These are phyloP conservation scores for Litchi chinensis DNA, from an alignment of 345 rosid genomes.

Conservation along the genomic window DNA sequence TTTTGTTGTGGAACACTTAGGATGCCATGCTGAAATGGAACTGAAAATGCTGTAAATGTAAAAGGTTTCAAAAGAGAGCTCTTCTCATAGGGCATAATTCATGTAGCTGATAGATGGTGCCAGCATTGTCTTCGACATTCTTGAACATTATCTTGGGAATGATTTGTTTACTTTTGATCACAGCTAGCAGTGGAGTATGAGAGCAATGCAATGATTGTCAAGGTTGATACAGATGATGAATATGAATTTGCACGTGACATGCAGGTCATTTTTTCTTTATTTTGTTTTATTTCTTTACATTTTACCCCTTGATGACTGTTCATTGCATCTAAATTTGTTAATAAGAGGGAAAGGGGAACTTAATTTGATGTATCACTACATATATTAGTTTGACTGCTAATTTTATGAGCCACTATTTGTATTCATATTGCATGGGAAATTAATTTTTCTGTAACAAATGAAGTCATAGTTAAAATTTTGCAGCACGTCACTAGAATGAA, in stretches of 20 bases:
- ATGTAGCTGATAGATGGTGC: neutral
- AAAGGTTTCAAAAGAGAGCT: neutral
- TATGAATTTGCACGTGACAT: conserved; percentile 87
- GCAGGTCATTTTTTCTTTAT: conserved; percentile 55
- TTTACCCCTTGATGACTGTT: neutral
- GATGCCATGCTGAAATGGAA: neutral
- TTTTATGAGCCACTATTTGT: neutral
- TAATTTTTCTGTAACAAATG: neutral
- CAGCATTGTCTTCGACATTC: neutral
- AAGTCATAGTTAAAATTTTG: neutral
- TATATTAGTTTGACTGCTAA: neutral
- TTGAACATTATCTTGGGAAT: neutral
- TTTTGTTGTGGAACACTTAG: neutral
- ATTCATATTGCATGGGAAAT: neutral
- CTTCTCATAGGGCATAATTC: neutral
- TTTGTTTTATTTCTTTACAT: neutral
- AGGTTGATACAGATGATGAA: conserved; percentile 91
- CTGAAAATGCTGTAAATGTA: neutral
- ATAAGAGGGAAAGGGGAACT: neutral
- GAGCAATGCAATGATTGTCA: conserved; percentile 74
- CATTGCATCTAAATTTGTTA: conserved; percentile 1
- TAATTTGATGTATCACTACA: neutral
- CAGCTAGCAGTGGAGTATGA: conserved; percentile 95
- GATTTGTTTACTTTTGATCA: conserved; percentile 6
- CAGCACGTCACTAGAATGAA: neutral